phyloP scores from a whole-genome alignment of 2,329 filamentous ascomycete species.

The Ophiostoma fasciatum region DNA sequence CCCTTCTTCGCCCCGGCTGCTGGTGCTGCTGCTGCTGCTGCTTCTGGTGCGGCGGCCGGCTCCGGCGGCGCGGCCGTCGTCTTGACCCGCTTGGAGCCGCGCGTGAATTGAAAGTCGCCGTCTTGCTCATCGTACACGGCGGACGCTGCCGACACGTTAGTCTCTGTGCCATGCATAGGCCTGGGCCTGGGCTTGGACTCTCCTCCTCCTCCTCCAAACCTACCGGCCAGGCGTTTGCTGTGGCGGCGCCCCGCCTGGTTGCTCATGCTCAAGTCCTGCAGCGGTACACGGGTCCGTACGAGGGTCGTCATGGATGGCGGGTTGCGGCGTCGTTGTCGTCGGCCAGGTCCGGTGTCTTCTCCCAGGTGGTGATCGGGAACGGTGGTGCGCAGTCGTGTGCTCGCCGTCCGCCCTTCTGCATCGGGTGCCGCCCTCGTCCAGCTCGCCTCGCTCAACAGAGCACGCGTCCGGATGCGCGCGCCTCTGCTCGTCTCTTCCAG shows the following conservation, averaged over 20 bases:
- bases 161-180: too few species aligned
- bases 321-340: constrained; percentile 2
- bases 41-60: constrained; percentile 15
- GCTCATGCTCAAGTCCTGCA: constrained; percentile 56
- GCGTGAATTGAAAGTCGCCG: constrained; percentile 63
- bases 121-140: constrained; percentile 54
- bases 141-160: constrained; percentile 12
- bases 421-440: too few species aligned
- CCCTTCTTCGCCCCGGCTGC: constrained; percentile 31
- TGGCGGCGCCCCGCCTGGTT: constrained; percentile 44
- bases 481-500: too few species aligned
- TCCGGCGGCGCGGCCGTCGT: constrained; percentile 28
- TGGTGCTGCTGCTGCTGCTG: not conserved
- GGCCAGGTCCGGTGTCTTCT: too few species aligned
- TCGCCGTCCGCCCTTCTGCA: not conserved
- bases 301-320: constrained; percentile 56
- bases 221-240: constrained; percentile 51
- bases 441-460: too few species aligned
- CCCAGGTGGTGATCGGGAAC: too few species aligned
- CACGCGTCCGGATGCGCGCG: not conserved
- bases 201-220: constrained; percentile 16
- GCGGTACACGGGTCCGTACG: constrained; percentile 46
- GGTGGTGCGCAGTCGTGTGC: too few species aligned
- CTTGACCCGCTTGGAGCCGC: constrained; percentile 51
- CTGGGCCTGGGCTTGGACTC: constrained; percentile 2